Conservation (phyloP, 2,329 filamentous ascomycete genomes). For the Fonsecaea monophora region DNA sequence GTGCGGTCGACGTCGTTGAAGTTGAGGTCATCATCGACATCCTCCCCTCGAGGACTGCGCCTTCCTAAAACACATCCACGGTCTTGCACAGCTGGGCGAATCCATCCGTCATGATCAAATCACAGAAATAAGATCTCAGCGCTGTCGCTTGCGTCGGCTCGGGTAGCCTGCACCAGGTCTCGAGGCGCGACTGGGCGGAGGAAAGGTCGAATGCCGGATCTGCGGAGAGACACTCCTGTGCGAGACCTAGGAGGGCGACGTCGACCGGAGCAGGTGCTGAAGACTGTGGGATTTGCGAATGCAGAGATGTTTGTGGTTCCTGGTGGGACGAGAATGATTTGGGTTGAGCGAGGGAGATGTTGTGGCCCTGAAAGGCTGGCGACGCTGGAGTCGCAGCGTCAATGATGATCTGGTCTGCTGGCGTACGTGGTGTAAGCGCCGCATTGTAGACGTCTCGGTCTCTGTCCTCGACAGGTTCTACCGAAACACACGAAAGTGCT, state of each 20-base stretch:
- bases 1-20: too few species aligned
- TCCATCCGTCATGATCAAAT: slow-evolving; percentile 49
- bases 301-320: not conserved
- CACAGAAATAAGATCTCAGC: slow-evolving; percentile 50
- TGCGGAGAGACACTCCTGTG: slow-evolving; percentile 8
- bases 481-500: not conserved
- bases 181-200: slow-evolving; percentile 11
- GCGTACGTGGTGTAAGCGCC: slow-evolving; percentile 27
- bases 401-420: slow-evolving; percentile 30
- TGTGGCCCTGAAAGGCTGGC: slow-evolving; percentile 10
- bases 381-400: slow-evolving; percentile 24
- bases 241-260: slow-evolving; percentile 10
- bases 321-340: not conserved
- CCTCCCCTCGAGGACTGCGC: slow-evolving; percentile 23
- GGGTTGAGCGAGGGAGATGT: not conserved
- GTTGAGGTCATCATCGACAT: not conserved
- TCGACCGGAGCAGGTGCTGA: not conserved
- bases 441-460: not conserved
- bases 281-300: not conserved
- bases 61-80: slow-evolving; percentile 49
- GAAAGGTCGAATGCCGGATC: slow-evolving; percentile 9
- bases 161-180: slow-evolving; percentile 16
- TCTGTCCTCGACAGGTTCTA: not conserved
- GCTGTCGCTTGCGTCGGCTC: slow-evolving; percentile 2
- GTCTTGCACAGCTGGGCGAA: slow-evolving; percentile 51